These are phyloP conservation scores for Cicer cuneatum DNA, from an alignment of 306 rosid species.

Conservation along the genomic window DNA sequence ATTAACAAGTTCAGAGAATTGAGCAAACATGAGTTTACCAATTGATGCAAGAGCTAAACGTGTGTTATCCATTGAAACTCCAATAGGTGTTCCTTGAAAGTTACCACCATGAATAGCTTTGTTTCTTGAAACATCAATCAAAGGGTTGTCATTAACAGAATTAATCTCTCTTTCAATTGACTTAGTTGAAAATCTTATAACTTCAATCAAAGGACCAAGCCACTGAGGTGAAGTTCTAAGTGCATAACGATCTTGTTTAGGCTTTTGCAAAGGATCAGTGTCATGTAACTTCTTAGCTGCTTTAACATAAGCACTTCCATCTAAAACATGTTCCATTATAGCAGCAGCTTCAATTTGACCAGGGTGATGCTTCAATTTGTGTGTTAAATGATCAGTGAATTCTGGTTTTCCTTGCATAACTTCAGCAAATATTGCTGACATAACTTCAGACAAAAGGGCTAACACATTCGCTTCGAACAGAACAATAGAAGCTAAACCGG, in stretches of 20 bases:
- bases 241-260: slow-evolving; percentile 85
- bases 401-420: slow-evolving; percentile 96
- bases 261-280: slow-evolving; percentile 82
- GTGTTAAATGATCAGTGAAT: slow-evolving; percentile 88
- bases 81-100: slow-evolving; percentile 95
- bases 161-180: slow-evolving; percentile 91
- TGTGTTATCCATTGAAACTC: slow-evolving; percentile 95
- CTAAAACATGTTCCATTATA: slow-evolving; percentile 90
- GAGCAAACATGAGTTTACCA: slow-evolving; percentile 93
- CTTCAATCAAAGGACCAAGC: slow-evolving; percentile 93
- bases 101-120: slow-evolving; percentile 93
- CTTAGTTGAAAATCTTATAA: slow-evolving; percentile 79
- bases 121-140: slow-evolving; percentile 94
- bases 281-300: slow-evolving; percentile 77
- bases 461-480: slow-evolving; percentile 79
- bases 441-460: slow-evolving; percentile 67
- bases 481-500: slow-evolving; percentile 85
- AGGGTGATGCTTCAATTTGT: slow-evolving; percentile 89
- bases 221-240: slow-evolving; percentile 94
- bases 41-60: slow-evolving; percentile 87
- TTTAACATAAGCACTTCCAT: slow-evolving; percentile 79
- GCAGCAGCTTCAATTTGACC: slow-evolving; percentile 98
- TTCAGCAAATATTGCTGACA: slow-evolving; percentile 81
- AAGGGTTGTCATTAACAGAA: slow-evolving; percentile 88
- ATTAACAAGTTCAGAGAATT: slow-evolving; percentile 88